Percentiles rank a stretch among this genome's conserved stretches.
Evolutionary conservation across 805 yeast species (phyloP).

Genomic region (Saturnispora saitoi): DNA sequence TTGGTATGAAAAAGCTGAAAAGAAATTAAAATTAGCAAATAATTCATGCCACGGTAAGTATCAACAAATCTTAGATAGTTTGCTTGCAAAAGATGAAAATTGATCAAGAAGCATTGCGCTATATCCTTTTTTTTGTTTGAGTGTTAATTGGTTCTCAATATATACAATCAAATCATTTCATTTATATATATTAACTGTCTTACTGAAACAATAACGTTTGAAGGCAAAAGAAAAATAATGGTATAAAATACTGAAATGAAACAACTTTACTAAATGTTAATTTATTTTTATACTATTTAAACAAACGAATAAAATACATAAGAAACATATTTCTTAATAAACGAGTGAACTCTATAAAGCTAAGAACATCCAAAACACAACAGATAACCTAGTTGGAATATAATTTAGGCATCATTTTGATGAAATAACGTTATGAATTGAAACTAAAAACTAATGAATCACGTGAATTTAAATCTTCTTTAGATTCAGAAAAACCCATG

Average conservation of each 20-base stretch:
- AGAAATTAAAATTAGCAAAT: slow-evolving; percentile 59
- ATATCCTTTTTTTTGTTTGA: neutral
- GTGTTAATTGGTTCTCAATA: neutral
- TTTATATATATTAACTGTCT: too few species aligned
- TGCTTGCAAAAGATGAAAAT: slow-evolving; percentile 4
- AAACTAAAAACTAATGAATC: neutral
- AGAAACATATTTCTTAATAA: neutral
- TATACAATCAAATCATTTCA: neutral
- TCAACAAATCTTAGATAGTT: slow-evolving; percentile 45
- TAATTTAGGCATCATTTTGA: neutral
- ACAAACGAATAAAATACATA: slow-evolving; percentile 9
- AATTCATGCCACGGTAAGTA: slow-evolving; percentile 73
- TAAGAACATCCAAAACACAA: neutral
- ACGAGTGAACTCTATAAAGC: neutral
- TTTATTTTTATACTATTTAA: neutral
- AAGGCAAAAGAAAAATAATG: too few species aligned
- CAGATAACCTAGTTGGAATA: neutral
- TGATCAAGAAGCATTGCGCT: neutral
- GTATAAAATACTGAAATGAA: neutral
- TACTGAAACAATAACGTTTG: too few species aligned
- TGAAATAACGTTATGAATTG: neutral
- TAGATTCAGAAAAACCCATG: neutral
- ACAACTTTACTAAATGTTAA: neutral
- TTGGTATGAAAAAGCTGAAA: slow-evolving; percentile 62
- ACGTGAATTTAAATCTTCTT: neutral